Base-by-base conservation (phyloP, 2,329 filamentous ascomycete species). In the Exophiala viscosa region DNA sequence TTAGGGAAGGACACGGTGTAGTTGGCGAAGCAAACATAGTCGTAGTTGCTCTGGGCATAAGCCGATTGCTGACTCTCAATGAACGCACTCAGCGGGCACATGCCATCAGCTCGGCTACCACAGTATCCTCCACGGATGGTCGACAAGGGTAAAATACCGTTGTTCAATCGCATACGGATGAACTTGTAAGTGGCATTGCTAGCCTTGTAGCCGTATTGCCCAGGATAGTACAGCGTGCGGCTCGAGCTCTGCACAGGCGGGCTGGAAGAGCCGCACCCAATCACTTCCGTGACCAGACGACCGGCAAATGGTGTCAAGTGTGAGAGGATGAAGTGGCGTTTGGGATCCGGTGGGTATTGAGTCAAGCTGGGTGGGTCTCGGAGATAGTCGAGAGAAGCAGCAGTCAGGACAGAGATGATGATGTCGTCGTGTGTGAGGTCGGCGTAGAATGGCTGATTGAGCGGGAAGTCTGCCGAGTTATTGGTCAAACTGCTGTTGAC, bases 381-480 rank as follows among this genome's bases (percentile, higher is more conserved):
- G 67, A 81, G 76, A 61, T 81, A 80, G 58, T 81, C 76, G 18
- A 83, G 58, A 10, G 75, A 77, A 65, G 82, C 71, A 3, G 79
- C 78, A 0, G 76, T 71, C 10, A 81, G 66, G 4, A 72, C 70
- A 3, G 71, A 74, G 50, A 79, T 63, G 57, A 80, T 74, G 55
- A 79, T 76, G 56, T 79, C 74, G 63, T 80, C 77, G 62, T 80
- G 77, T 9, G 70, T 72, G 66, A 80, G 78, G 60, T 80, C 77
- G 53, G 76, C 70, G 60, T 79, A 80, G 60, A 80, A 73, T 2
- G 71, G 71, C 50, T 73, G 70, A 40, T 67, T 66, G 1, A 79
- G 69, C 0, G 77, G 77, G 62, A 80, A 80, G 23, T 71, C 66
- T 0, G 57, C 56, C 1, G 66, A 55, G 62, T 78, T 78, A 61